phyloP scores from a whole-genome alignment of 495 filamentous ascomycete species.

The Aspergillus carlsbadensis region DNA sequence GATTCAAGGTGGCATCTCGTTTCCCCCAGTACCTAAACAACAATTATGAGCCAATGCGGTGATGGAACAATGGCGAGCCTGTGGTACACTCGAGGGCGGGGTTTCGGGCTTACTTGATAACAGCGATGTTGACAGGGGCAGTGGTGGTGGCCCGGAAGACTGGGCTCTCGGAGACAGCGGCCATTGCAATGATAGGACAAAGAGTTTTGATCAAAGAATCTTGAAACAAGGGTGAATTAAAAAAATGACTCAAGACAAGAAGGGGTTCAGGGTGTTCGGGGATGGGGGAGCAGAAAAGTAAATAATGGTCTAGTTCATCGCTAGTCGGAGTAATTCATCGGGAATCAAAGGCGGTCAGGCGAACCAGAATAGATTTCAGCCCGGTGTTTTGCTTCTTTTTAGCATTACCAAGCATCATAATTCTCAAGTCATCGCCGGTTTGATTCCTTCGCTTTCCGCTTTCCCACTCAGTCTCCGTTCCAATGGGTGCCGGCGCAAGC shows the following conservation, averaged over 20 bases:
- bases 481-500: slow-evolving; percentile 44
- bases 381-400: slow-evolving; percentile 11
- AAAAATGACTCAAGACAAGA: slow-evolving; percentile 5
- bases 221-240: neutral
- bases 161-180: slow-evolving; percentile 36
- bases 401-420: slow-evolving; percentile 8
- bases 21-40: slow-evolving; percentile 90
- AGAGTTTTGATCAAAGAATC: neutral
- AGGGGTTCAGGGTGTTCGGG: too few relatives aligned
- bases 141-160: slow-evolving; percentile 92
- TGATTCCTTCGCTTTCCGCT: neutral
- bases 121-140: slow-evolving; percentile 97
- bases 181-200: slow-evolving; percentile 36
- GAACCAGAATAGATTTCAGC: slow-evolving; percentile 6
- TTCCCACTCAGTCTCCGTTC: neutral
- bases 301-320: slow-evolving; percentile 1
- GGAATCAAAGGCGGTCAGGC: slow-evolving; percentile 16
- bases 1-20: slow-evolving; percentile 85
- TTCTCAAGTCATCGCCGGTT: neutral
- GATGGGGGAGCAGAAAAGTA: neutral
- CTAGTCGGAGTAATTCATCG: slow-evolving; percentile 6
- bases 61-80: neutral
- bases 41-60: slow-evolving; percentile 24
- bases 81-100: slow-evolving; percentile 10
- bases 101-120: slow-evolving; percentile 75